A percentile compares a stretch with the other conserved stretches of the same genome.
These are phyloP conservation scores for Fusarium zealandicum DNA, from an alignment of 2,329 filamentous ascomycete genomes.

Conservation along the genomic window DNA sequence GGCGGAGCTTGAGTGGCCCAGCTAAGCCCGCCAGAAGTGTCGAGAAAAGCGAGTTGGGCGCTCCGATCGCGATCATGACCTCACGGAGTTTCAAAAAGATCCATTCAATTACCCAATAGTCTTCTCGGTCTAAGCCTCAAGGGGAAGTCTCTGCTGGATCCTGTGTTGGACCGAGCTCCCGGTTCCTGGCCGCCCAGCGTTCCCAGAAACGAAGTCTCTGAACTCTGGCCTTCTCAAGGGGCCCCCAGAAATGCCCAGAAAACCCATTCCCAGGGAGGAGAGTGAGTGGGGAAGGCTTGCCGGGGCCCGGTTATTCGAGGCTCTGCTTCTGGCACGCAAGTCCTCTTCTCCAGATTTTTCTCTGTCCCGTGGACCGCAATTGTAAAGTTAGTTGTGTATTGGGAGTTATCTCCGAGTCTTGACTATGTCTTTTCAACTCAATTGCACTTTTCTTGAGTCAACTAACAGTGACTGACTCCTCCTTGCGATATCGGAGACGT, in stretches of 20 bases:
- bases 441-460: background rate
- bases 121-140: constrained; percentile 41
- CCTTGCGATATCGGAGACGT: background rate
- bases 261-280: constrained; percentile 5
- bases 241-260: constrained; percentile 20
- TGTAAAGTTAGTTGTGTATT: constrained; percentile 27
- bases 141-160: constrained; percentile 35
- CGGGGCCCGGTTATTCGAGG: constrained; percentile 47
- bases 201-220: constrained; percentile 38
- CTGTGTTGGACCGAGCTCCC: constrained; percentile 38
- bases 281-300: constrained; percentile 30
- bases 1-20: constrained; percentile 24
- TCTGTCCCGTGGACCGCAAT: constrained; percentile 24
- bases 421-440: constrained; percentile 6
- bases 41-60: constrained; percentile 34
- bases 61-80: constrained; percentile 46
- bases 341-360: constrained; percentile 32
- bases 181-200: constrained; percentile 45
- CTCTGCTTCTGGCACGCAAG: constrained; percentile 39
- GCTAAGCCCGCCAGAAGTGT: constrained; percentile 40
- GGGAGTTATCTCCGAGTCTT: constrained; percentile 17
- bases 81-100: constrained; percentile 40
- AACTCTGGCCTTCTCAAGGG: background rate
- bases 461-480: background rate
- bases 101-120: constrained; percentile 47